Evolutionary conservation across 148 eudicot species (phyloP).

Genomic region (Euryodendron excelsum): DNA sequence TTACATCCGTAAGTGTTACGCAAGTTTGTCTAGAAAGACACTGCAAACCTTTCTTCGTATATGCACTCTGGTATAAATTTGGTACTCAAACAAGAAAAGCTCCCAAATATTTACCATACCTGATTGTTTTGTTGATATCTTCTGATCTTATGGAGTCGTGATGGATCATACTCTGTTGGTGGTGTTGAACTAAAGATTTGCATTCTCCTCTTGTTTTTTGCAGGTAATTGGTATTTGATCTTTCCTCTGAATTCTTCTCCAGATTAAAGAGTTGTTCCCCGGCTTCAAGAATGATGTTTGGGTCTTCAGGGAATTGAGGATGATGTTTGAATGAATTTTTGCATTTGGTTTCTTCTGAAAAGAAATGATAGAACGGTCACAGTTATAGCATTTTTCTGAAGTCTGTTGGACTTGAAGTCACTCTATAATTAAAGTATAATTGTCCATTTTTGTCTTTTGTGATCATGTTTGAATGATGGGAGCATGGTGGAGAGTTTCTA

Average conservation of each 20-base stretch:
- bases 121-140: constrained; percentile 72
- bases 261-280: neutral
- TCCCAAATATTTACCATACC: neutral
- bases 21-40: neutral
- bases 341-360: neutral
- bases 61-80: neutral
- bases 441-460: neutral
- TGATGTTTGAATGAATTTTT: neutral
- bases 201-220: constrained; percentile 32
- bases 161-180: neutral
- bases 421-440: neutral
- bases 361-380: constrained; percentile 9
- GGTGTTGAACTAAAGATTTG: constrained; percentile 13
- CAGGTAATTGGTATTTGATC: neutral
- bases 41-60: neutral
- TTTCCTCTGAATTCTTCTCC: constrained; percentile 3
- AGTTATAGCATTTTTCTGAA: neutral
- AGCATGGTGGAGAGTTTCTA: neutral
- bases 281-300: constrained; percentile 10
- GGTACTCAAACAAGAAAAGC: neutral
- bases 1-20: neutral
- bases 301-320: neutral
- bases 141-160: constrained; percentile 37
- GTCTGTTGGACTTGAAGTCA: neutral
- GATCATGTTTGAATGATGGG: neutral